Evolutionary conservation across 2,329 filamentous ascomycete species (phyloP), one percentile per base, ranked within the genome.

Genomic region (Eurotiales sp.): DNA sequence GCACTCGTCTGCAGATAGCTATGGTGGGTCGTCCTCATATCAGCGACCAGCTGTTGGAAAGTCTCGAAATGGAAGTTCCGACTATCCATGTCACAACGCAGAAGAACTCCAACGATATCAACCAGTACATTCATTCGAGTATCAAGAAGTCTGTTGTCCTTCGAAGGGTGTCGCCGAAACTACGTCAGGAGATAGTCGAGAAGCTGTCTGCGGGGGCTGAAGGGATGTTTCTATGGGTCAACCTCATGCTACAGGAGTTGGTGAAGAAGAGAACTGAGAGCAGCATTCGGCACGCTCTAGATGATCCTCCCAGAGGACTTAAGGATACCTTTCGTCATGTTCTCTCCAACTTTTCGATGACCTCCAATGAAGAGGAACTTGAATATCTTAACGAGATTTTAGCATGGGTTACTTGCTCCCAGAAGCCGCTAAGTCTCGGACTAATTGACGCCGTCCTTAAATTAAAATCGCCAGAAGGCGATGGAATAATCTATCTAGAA

Each of bases 181-280:
- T 59, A 19, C 51, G 55, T 12, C 19, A 67, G 12, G 65, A 71
- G 27, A 67, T 78, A 3, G 64, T 73, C 2, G 59, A 69, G 2
- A 68, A 66, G 7, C 67, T 78, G 59, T 65, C 66, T 3, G 64
- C 65, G 5, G 70, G 72, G 17, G 75, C 74, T 1, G 71, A 75
- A 17, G 76, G 75, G 0, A 67, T 78, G 15, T 78, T 78, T 55
- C 74, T 78, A 17, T 67, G 76, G 41, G 76, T 75, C 42, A 73
- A 77, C 50, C 72, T 77, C 40, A 78, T 78, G 75, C 51, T 81
- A 3, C 72, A 72, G 4, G 77, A 81, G 44, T 63, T 78, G 19
- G 71, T 49, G 36, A 54, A 72, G 27, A 71, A 77, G 51, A 72
- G 74, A 0, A 66, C 70, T 6, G 73, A 73, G 0, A 43, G 48